Conservation (phyloP, 306 rosid genomes). For the Begonia loranthoides region DNA sequence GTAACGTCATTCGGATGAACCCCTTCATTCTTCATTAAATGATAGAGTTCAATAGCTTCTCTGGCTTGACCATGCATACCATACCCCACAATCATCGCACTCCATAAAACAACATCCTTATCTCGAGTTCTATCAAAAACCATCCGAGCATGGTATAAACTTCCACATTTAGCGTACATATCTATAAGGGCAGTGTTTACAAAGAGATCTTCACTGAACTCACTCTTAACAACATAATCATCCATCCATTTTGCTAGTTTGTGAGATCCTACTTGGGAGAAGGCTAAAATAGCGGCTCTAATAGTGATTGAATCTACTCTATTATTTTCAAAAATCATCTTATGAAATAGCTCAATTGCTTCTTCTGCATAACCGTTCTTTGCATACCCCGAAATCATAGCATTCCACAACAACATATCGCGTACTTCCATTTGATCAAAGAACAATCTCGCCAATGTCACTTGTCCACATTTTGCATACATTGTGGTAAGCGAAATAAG, state of each 20-base stretch:
- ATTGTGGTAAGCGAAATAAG: constrained; percentile 7
- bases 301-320: constrained; percentile 8
- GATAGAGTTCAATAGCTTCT: constrained; percentile 10
- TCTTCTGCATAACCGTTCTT: constrained; percentile 12
- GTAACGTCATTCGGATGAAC: constrained; percentile 2
- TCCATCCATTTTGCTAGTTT: constrained; percentile 13
- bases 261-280: constrained; percentile 8
- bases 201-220: constrained; percentile 2
- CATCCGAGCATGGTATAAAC: constrained; percentile 3
- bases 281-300: constrained; percentile 8
- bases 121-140: constrained; percentile 3
- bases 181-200: constrained; percentile 11
- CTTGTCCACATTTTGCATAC: constrained; percentile 12
- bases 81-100: constrained; percentile 12
- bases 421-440: constrained; percentile 12
- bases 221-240: constrained; percentile 2
- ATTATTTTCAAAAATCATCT: constrained; percentile 7
- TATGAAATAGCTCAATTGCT: constrained; percentile 6
- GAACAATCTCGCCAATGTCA: constrained; percentile 10
- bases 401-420: constrained; percentile 9
- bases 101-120: constrained; percentile 12
- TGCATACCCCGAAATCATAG: constrained; percentile 16
- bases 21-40: constrained; percentile 6
- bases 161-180: constrained; percentile 15
- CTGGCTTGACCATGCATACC: constrained; percentile 10